Percentiles rank a stretch among this genome's conserved stretches.
phyloP scores from a whole-genome alignment of 1,284 basidiomycete genomes.

The Apiotrichum veenhuisii region DNA sequence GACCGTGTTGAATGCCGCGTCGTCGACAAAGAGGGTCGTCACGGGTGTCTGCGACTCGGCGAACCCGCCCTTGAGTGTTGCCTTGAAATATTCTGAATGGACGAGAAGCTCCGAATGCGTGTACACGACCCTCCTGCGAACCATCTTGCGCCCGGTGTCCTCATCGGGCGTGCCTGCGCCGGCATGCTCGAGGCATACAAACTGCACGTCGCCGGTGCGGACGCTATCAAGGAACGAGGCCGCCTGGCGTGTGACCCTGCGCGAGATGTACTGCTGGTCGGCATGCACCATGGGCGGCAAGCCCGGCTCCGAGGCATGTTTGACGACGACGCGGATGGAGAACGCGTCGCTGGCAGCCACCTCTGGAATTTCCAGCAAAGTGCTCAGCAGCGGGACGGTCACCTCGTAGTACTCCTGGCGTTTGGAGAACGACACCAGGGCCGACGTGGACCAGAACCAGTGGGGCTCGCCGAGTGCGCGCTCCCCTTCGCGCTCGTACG shows the following conservation, averaged over 20 bases:
- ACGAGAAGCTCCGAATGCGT: slow-evolving; percentile 74
- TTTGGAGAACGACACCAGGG: slow-evolving; percentile 63
- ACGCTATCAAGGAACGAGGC: slow-evolving; percentile 28
- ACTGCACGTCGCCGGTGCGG: slow-evolving; percentile 58
- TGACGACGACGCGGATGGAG: slow-evolving; percentile 63
- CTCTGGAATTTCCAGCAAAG: slow-evolving; percentile 58
- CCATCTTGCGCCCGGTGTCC: slow-evolving; percentile 3
- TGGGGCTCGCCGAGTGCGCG: slow-evolving; percentile 63
- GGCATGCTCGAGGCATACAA: slow-evolving; percentile 62
- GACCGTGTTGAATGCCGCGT: slow-evolving; percentile 74
- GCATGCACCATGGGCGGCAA: slow-evolving; percentile 56
- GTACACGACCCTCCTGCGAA: slow-evolving; percentile 58
- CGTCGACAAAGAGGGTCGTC: slow-evolving; percentile 65
- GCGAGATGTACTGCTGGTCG: slow-evolving; percentile 51
- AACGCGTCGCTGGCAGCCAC: slow-evolving; percentile 62
- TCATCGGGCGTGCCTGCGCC: neutral
- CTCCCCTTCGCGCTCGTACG: slow-evolving; percentile 59
- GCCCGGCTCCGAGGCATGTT: slow-evolving; percentile 56
- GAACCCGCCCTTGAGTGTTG: slow-evolving; percentile 70
- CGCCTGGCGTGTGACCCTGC: slow-evolving; percentile 14
- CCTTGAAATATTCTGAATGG: slow-evolving; percentile 71
- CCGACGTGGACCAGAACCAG: slow-evolving; percentile 70
- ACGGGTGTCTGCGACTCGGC: slow-evolving; percentile 51
- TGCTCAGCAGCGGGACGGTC: slow-evolving; percentile 61
- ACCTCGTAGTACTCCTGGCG: slow-evolving; percentile 70